Base-by-base conservation (phyloP, 176 grass and related monocot genomes). In the Bolboschoenus planiculmis region DNA sequence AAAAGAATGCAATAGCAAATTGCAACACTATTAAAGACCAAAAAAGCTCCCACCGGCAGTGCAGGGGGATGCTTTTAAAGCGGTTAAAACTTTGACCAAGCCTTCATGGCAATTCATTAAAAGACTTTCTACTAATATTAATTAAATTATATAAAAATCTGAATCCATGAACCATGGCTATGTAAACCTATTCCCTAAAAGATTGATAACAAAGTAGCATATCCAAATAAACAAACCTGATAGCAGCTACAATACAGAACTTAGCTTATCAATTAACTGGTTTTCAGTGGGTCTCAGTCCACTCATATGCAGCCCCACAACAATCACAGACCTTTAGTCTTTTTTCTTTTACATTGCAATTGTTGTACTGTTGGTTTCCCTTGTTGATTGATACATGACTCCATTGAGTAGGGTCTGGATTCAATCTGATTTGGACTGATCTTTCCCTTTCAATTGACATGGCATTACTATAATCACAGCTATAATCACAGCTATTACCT, bases 401-500 rank as follows among this genome's bases (percentile, higher is more conserved):
- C 10, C 5, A 50, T 76, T 50, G 65, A 68, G 31, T 68, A 77
- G 24, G 72, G 44, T 18, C 47, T 77, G 46, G 29, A 33, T 48
- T 53, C 66, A 71, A 42, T 42, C 13, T 77, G 72, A 77, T 77
- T 48, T 20, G 72, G 27, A 53, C 13, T 7, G 46, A 51, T 2
- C 18, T 77, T 77, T 51, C 44, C 44, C 13, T 30, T 50, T 20
- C 20, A 76, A 76, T 16, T 51, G 44, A 31, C 72, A 48, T 30
- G 44, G 27, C 44, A 76, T 76, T 51, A 51, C 72, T 53, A 77
- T 77, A 51, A n/a, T n/a, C n/a, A n/a, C n/a, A n/a, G n/a, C n/a
- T 53, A 53, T 53, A 16, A 64, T 64, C 65, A 70, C 35, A 39
- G 8, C 37, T 70, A 70, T 70, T 70, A 92, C 95, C 95, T 92